Base-by-base conservation (phyloP, 768 basidiomycete genomes). In the Suillus paluster region DNA sequence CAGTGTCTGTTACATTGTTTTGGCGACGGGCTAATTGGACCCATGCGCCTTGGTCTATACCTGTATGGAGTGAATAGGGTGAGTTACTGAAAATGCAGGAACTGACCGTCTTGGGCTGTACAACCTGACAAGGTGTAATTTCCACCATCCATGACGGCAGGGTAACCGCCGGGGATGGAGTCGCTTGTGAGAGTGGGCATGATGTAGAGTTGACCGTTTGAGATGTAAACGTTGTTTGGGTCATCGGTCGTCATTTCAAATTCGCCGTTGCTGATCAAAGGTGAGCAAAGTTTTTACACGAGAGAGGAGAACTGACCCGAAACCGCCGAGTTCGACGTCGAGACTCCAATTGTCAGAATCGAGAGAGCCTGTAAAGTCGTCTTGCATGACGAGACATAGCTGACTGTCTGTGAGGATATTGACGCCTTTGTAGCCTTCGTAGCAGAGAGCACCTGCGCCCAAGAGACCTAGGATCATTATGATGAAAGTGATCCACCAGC, bases 161-260 rank as follows among this genome's bases (percentile, higher is more conserved):
- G 57, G 0, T 68, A 73, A 9, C 79, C 78, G 4, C 73, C 73
- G 30, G 62, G 39, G 66, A 86, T 72, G 5, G 73, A 71, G 67
- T 86, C 84, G 44, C 80, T 77, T 7, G 86, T 86, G 63, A 87
- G 79, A 9, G 86, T 87, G 11, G 86, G 77, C 69, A 84, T 80
- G 72, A 88, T 84, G 77, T 84, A 86, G 38, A 88, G 78, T 59
- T 81, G 71, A 10, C 81, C 80, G 70, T 84, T 78, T 45, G 79
- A 70, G 50, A 83, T 72, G 75, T 79, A 84, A 4, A 79, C 69
- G 68, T 83, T 83, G 55, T 74, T 68, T 11, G 62, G 42, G 7
- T 67, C 67, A 19, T 69, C 66, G 7, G 84, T 85, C 33, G 84
- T 80, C 82, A 84, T 84, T 70, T 86, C 79, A 68, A 87, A 87